Evolutionary conservation across 345 rosid species (phyloP).

Genomic region (Eucalyptus virginea): DNA sequence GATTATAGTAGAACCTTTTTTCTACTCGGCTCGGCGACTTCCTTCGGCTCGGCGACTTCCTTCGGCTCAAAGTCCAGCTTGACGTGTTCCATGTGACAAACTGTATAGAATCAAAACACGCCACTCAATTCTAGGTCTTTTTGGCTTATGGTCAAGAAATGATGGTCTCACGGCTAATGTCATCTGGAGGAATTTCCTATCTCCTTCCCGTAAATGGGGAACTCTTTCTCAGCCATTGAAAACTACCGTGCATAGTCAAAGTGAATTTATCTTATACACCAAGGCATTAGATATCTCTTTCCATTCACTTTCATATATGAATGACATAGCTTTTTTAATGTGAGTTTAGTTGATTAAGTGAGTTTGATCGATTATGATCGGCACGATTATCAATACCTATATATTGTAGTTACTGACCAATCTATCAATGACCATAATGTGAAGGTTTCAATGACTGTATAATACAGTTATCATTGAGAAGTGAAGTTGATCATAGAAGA

Average conservation of each 20-base stretch:
- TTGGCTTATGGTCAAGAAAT: not conserved
- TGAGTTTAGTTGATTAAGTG: not conserved
- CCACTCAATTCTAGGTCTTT: not conserved
- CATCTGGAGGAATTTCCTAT: not conserved
- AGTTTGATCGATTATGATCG: not conserved
- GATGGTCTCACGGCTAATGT: not conserved
- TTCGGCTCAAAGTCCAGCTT: not conserved
- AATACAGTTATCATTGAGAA: not conserved
- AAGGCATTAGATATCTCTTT: not conserved
- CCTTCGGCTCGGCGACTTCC: not conserved
- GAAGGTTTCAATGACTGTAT: not conserved
- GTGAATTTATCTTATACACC: not conserved
- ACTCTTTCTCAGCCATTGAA: not conserved
- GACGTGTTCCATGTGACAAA: not conserved
- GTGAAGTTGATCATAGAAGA: not conserved
- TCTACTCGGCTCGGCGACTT: not conserved
- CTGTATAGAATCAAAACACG: not conserved
- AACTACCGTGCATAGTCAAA: not conserved
- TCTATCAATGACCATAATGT: not conserved
- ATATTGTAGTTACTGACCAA: not conserved
- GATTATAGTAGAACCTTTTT: not conserved
- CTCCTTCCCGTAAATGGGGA: not conserved
- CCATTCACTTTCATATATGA: no score
- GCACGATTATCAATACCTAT: not conserved
- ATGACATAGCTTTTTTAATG: not conserved